Percentiles rank a stretch among this genome's conserved stretches.
Evolutionary conservation across 129 eudicot species (phyloP).

Genomic region (Lactuca sativa): DNA sequence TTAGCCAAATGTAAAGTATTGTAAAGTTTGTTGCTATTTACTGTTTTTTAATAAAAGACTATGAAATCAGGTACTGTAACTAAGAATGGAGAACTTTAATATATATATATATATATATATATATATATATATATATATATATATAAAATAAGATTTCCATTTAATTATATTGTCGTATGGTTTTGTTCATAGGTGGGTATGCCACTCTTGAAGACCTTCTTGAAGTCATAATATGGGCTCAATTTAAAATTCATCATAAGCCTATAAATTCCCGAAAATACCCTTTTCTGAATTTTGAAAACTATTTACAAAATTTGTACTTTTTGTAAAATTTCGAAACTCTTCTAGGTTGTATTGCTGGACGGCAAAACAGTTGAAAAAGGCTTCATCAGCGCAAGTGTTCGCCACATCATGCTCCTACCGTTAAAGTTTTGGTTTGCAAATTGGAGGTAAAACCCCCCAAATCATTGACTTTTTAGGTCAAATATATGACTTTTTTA

Average conservation of each 20-base stretch:
- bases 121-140: too few relatives aligned
- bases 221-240: constrained; percentile 98
- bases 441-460: constrained; percentile 75
- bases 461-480: constrained; percentile 13
- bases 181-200: constrained; percentile 99
- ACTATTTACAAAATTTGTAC: not conserved
- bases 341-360: constrained; percentile 76
- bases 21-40: too few relatives aligned
- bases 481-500: constrained; percentile 1
- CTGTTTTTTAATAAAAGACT: too few relatives aligned
- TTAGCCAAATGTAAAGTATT: too few relatives aligned
- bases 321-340: not conserved
- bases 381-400: constrained; percentile 83
- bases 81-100: too few relatives aligned
- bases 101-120: too few relatives aligned
- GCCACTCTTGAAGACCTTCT: constrained; percentile 95
- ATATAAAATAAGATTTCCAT: too few relatives aligned
- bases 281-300: constrained; percentile 3
- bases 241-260: constrained; percentile 91
- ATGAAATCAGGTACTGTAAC: too few relatives aligned
- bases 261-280: constrained; percentile 50
- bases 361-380: constrained; percentile 96
- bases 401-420: constrained; percentile 94
- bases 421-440: constrained; percentile 75
- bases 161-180: too few relatives aligned